phyloP scores from a whole-genome alignment of 31 red algal species.

The Porphyra umbilicalis region DNA sequence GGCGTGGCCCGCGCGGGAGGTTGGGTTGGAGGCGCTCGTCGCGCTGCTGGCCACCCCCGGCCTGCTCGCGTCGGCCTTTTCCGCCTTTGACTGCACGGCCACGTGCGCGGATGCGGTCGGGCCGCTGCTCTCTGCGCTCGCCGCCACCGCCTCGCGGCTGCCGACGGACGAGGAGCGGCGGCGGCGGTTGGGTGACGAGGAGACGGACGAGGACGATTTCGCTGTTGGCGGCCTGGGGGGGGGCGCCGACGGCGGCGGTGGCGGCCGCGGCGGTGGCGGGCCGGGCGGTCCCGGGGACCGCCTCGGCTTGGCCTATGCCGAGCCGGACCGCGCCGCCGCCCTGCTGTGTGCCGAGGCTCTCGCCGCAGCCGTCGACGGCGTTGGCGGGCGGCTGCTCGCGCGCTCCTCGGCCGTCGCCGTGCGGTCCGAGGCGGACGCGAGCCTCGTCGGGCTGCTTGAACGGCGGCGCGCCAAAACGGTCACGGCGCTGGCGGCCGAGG shows the following conservation, averaged over 20 bases:
- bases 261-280: background rate
- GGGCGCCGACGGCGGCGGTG: conserved; percentile 6
- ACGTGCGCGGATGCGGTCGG: conserved; percentile 52
- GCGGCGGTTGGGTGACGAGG: conserved; percentile 31
- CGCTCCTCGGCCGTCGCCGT: conserved; percentile 5
- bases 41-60: conserved; percentile 51
- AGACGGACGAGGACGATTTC: conserved; percentile 55
- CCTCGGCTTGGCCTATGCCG: background rate
- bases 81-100: conserved; percentile 62
- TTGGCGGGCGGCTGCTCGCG: conserved; percentile 48
- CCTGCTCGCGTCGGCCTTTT: conserved; percentile 63
- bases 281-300: background rate
- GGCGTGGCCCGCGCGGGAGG: conserved; percentile 60
- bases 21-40: conserved; percentile 62
- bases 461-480: conserved; percentile 23
- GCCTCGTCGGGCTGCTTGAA: conserved; percentile 14
- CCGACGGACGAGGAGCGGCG: conserved; percentile 5
- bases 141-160: conserved; percentile 25
- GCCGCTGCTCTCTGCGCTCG: conserved; percentile 59
- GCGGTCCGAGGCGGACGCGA: background rate
- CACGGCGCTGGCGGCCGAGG: conserved; percentile 25
- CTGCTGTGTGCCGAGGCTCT: conserved; percentile 55
- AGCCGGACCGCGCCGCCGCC: conserved; percentile 42
- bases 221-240: background rate
- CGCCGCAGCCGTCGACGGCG: conserved; percentile 56